These are phyloP conservation scores for Scytalidium sp. DNA, from an alignment of 2,329 filamentous ascomycete genomes.

Conservation along the genomic window DNA sequence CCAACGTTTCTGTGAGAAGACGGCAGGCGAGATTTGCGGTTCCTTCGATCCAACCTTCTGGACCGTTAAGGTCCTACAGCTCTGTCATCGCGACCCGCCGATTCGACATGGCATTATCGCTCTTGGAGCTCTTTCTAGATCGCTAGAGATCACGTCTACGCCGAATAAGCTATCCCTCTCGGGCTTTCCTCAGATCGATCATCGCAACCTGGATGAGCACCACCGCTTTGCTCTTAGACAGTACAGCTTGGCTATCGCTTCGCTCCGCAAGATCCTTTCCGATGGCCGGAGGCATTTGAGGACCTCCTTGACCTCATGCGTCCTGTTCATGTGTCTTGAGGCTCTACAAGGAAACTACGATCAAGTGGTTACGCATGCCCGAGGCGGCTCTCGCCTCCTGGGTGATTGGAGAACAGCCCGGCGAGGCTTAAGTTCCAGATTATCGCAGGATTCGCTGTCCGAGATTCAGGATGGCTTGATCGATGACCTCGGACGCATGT, in stretches of 20 bases:
- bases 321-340: slow-evolving; percentile 29
- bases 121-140: slow-evolving; percentile 26
- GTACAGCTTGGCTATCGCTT: slow-evolving; percentile 26
- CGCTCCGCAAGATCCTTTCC: slow-evolving; percentile 21
- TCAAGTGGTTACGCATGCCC: slow-evolving; percentile 25
- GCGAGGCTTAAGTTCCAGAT: slow-evolving; percentile 20
- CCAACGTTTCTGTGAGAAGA: slow-evolving; percentile 29
- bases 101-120: slow-evolving; percentile 28
- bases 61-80: slow-evolving; percentile 29
- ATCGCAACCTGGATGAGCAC: slow-evolving; percentile 26
- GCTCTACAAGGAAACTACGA: slow-evolving; percentile 28
- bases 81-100: slow-evolving; percentile 26
- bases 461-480: slow-evolving; percentile 29
- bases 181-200: slow-evolving; percentile 28
- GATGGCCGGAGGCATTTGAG: slow-evolving; percentile 27
- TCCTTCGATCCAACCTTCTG: slow-evolving; percentile 27
- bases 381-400: slow-evolving; percentile 25
- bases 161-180: slow-evolving; percentile 25
- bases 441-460: slow-evolving; percentile 29
- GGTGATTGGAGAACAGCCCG: slow-evolving; percentile 28
- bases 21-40: slow-evolving; percentile 25
- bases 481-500: slow-evolving; percentile 28
- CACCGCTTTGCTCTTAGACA: slow-evolving; percentile 26
- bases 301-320: slow-evolving; percentile 26
- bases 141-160: slow-evolving; percentile 25